phyloP scores from a whole-genome alignment of 768 basidiomycete species.

The Podaxis sp. region DNA sequence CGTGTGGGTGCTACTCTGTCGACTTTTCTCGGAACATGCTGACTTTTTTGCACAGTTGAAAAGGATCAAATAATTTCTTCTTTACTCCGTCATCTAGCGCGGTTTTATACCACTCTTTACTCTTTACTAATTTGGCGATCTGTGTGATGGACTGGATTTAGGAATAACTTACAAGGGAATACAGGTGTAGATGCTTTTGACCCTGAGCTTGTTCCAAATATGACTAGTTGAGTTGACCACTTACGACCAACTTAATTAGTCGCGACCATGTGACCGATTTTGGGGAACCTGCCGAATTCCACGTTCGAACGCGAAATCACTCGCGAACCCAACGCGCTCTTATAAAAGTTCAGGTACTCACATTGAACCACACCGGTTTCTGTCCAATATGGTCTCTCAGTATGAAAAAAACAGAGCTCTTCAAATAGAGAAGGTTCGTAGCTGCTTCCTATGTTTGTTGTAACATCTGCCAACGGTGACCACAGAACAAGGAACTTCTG shows the following conservation, averaged over 20 bases:
- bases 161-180: no score
- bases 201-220: no score
- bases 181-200: no score
- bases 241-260: neutral
- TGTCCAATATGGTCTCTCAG: slow-evolving; percentile 24
- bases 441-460: neutral
- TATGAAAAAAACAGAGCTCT: slow-evolving; percentile 28
- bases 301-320: neutral
- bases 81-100: neutral
- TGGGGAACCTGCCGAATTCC: neutral
- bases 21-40: slow-evolving; percentile 7
- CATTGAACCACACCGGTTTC: neutral
- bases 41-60: slow-evolving; percentile 46
- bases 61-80: slow-evolving; percentile 45
- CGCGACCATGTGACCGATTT: slow-evolving; percentile 12
- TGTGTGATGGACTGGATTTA: neutral
- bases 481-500: slow-evolving; percentile 44
- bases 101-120: neutral
- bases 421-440: slow-evolving; percentile 31
- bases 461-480: neutral
- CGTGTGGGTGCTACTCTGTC: slow-evolving; percentile 46
- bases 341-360: neutral
- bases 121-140: neutral
- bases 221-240: neutral
- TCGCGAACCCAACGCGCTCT: neutral